Evolutionary conservation across 148 eudicot genomes (phyloP).

Genomic region (Arctostaphylos glauca): DNA sequence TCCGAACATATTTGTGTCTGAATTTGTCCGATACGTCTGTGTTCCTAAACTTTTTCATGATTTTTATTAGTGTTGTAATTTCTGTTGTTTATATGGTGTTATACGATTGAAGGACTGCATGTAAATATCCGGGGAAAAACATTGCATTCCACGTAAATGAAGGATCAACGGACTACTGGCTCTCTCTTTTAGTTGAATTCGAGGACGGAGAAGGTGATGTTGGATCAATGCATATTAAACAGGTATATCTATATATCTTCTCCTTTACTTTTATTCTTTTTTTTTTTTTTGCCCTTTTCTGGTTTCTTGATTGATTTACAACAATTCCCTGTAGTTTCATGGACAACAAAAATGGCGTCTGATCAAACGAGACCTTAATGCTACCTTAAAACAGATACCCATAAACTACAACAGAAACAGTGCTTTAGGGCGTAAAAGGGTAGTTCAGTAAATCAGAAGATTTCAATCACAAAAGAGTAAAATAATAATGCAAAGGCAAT

Average conservation of each 20-base stretch:
- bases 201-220: constrained; percentile 95
- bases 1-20: background rate
- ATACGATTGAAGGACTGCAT: constrained; percentile 61
- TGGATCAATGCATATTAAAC: constrained; percentile 90
- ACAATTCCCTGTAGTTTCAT: too few species aligned
- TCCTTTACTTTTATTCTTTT: background rate
- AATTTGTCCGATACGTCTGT: background rate
- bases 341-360: too few species aligned
- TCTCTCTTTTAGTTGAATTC: constrained; percentile 74
- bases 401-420: background rate
- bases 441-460: background rate
- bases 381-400: background rate
- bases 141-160: constrained; percentile 86
- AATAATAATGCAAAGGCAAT: background rate
- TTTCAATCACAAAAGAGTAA: background rate
- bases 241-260: constrained; percentile 39
- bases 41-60: too few species aligned
- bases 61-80: too few species aligned
- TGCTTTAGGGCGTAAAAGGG: background rate
- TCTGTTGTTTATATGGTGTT: background rate
- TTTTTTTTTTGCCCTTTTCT: background rate
- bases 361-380: too few species aligned
- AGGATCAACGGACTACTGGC: constrained; percentile 92
- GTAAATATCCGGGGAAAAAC: constrained; percentile 79
- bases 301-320: too few species aligned